Conservation (phyloP, 176 grass and related monocot species). For the Bolboschoenus planiculmis region DNA sequence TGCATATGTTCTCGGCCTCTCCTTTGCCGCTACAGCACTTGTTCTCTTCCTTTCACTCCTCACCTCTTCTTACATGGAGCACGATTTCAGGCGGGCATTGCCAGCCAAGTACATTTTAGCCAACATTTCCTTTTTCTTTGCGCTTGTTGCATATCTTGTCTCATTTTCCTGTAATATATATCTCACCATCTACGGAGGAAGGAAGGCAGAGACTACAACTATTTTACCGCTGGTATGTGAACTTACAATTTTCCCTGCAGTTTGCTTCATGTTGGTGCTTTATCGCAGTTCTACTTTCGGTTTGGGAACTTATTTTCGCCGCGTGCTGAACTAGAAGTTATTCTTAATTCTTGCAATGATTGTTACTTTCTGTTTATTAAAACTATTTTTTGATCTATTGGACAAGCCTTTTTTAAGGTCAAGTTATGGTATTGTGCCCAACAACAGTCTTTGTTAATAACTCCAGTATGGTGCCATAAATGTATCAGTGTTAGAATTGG, state of each 20-base stretch:
- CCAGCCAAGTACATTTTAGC: slow-evolving; percentile 23
- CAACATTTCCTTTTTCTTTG: slow-evolving; percentile 9
- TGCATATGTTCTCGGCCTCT: slow-evolving; percentile 28
- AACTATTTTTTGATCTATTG: neutral
- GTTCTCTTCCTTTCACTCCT: slow-evolving; percentile 30
- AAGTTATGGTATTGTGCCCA: neutral
- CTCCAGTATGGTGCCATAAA: too few species aligned
- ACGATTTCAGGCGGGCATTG: slow-evolving; percentile 15
- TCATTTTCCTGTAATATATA: slow-evolving; percentile 26
- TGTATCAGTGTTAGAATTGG: too few species aligned
- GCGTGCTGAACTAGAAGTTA: neutral
- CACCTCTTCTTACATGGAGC: slow-evolving; percentile 27
- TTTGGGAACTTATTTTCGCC: neutral
- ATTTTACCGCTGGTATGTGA: slow-evolving; percentile 16
- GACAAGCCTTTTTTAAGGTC: neutral
- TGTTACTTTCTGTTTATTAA: neutral
- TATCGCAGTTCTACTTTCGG: neutral
- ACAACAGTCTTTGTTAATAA: too few species aligned
- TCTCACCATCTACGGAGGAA: slow-evolving; percentile 24
- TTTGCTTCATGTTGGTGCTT: slow-evolving; percentile 3
- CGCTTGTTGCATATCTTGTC: slow-evolving; percentile 17
- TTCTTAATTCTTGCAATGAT: neutral
- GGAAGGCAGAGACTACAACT: neutral
- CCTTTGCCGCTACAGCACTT: slow-evolving; percentile 12
- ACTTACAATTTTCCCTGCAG: slow-evolving; percentile 14